Evolutionary conservation across 177 flowering plant species (phyloP).

Genomic region (Vitis hybrid): DNA sequence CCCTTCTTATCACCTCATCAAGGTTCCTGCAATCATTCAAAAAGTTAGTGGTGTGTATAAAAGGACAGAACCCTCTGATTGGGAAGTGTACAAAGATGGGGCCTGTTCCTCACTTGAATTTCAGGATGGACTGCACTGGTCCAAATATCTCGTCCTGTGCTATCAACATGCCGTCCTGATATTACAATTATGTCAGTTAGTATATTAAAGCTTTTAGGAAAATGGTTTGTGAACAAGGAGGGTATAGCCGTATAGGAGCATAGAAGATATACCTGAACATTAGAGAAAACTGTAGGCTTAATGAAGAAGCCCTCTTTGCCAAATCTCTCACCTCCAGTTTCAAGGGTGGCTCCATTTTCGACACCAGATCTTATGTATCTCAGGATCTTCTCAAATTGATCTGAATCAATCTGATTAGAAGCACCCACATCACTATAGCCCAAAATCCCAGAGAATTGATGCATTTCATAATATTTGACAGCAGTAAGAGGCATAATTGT

Average conservation of each 20-base stretch:
- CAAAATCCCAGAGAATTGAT: neutral
- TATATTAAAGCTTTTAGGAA: neutral
- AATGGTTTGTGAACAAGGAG: neutral
- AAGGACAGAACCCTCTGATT: neutral
- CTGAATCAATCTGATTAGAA: constrained; percentile 41
- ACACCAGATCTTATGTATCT: constrained; percentile 49
- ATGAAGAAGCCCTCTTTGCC: constrained; percentile 58
- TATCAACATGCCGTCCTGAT: constrained; percentile 56
- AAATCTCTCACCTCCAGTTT: constrained; percentile 59
- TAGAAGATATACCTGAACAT: constrained; percentile 44
- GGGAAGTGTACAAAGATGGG: too few relatives aligned
- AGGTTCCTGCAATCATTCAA: constrained; percentile 33
- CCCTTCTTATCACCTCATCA: constrained; percentile 53
- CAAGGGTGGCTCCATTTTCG: constrained; percentile 64
- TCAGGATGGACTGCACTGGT: constrained; percentile 63
- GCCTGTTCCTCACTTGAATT: constrained; percentile 53
- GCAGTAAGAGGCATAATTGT: too few relatives aligned
- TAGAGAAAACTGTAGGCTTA: constrained; percentile 71
- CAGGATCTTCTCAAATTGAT: constrained; percentile 62
- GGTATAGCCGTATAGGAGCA: neutral
- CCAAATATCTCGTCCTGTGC: constrained; percentile 70
- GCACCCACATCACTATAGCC: neutral
- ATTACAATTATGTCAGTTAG: neutral
- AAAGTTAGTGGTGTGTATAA: neutral
- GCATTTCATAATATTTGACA: too few relatives aligned